phyloP scores from a whole-genome alignment of 2,329 filamentous ascomycete species.

The Immersiporthe knoxdaviesiana region DNA sequence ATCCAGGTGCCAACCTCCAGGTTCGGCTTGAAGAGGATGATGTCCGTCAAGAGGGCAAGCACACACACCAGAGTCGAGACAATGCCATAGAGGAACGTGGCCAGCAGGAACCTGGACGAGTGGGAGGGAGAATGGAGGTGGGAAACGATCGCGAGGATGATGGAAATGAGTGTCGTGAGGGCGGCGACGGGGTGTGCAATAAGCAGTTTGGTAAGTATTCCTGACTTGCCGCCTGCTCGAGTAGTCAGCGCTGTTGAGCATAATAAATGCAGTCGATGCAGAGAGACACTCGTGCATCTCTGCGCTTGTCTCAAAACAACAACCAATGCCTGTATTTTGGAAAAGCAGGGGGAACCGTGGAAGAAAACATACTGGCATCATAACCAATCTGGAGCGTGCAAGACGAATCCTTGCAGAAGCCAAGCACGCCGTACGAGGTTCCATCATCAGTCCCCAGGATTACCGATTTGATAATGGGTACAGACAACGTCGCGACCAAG shows the following conservation, averaged over 20 bases:
- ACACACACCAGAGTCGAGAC: constrained; percentile 82
- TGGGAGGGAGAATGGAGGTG: constrained; percentile 89
- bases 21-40: constrained; percentile 92
- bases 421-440: constrained; percentile 89
- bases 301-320: neutral
- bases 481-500: constrained; percentile 85
- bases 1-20: constrained; percentile 93
- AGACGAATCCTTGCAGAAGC: constrained; percentile 73
- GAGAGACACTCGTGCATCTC: neutral
- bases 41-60: constrained; percentile 89
- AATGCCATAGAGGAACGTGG: constrained; percentile 82
- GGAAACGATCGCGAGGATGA: constrained; percentile 76
- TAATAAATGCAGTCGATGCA: neutral
- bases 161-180: constrained; percentile 81
- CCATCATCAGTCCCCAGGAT: constrained; percentile 78
- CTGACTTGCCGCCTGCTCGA: neutral
- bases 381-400: constrained; percentile 83
- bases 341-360: neutral
- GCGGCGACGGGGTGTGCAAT: constrained; percentile 93
- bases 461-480: constrained; percentile 83
- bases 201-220: constrained; percentile 66
- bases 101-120: constrained; percentile 84
- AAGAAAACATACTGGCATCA: constrained; percentile 67
- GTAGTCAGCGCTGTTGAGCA: neutral
- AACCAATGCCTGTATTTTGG: no score